These are phyloP conservation scores for Escovopsis weberi DNA, from an alignment of 2,329 filamentous ascomycete species.

Conservation along the genomic window DNA sequence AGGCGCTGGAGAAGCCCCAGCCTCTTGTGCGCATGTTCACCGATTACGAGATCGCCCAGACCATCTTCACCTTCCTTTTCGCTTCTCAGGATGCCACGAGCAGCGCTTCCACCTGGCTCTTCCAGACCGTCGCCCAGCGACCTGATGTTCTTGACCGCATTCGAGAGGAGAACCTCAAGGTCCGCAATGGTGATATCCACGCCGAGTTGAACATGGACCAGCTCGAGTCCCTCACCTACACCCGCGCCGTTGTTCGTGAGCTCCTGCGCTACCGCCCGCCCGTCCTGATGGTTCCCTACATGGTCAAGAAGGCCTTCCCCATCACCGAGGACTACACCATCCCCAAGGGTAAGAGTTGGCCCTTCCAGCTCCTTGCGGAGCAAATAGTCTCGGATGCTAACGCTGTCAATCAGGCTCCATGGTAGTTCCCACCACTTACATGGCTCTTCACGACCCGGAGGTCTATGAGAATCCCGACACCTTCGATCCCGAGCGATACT, in stretches of 20 bases:
- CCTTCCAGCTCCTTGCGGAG: not conserved
- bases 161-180: slow-evolving; percentile 73
- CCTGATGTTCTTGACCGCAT: slow-evolving; percentile 85
- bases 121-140: slow-evolving; percentile 85
- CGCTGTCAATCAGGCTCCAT: slow-evolving; percentile 49
- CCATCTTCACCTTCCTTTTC: slow-evolving; percentile 91
- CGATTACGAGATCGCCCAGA: slow-evolving; percentile 85
- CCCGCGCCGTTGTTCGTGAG: slow-evolving; percentile 81
- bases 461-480: slow-evolving; percentile 80
- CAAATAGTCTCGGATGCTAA: slow-evolving; percentile 5
- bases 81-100: slow-evolving; percentile 95
- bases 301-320: slow-evolving; percentile 90
- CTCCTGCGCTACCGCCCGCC: slow-evolving; percentile 87
- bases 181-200: slow-evolving; percentile 60
- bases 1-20: slow-evolving; percentile 63
- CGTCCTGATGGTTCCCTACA: slow-evolving; percentile 92
- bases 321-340: slow-evolving; percentile 81
- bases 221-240: slow-evolving; percentile 80
- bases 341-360: slow-evolving; percentile 51
- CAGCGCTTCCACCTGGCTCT: slow-evolving; percentile 86
- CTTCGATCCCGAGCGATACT: slow-evolving; percentile 87
- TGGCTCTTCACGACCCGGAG: slow-evolving; percentile 81
- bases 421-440: slow-evolving; percentile 84
- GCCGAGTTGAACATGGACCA: slow-evolving; percentile 65
- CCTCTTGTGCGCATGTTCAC: slow-evolving; percentile 74